A percentile compares a stretch with the other conserved stretches of the same genome.
These are phyloP conservation scores for Geranium rotundifolium DNA, from an alignment of 345 rosid species.

Conservation along the genomic window DNA sequence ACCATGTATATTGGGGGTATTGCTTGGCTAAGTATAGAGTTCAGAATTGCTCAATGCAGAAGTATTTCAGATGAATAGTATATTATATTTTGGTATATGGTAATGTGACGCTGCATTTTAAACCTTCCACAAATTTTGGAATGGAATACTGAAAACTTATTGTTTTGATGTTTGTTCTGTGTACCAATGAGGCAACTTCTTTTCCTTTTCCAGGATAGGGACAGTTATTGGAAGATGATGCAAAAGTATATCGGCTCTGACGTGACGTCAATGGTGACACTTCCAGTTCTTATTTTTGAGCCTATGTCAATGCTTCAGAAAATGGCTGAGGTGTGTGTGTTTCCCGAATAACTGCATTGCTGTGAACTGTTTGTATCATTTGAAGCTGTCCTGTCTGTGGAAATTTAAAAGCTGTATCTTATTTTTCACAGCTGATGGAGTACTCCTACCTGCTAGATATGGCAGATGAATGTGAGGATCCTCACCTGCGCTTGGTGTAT, in stretches of 20 bases:
- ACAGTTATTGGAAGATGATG: slow-evolving; percentile 93
- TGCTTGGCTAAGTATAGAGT: not conserved
- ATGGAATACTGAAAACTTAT: not conserved
- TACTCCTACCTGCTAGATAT: slow-evolving; percentile 67
- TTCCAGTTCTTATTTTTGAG: slow-evolving; percentile 84
- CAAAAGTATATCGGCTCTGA: slow-evolving; percentile 83
- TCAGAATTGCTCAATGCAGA: not conserved
- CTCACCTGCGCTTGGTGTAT: slow-evolving; percentile 71
- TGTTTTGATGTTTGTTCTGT: not conserved
- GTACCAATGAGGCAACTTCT: not conserved
- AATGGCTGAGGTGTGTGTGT: slow-evolving; percentile 72
- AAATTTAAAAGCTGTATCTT: not conserved
- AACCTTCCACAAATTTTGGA: not conserved
- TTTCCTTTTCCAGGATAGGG: slow-evolving; percentile 48
- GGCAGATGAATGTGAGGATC: slow-evolving; percentile 92
- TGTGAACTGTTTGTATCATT: not conserved
- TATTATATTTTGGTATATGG: not conserved
- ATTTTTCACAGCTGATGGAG: slow-evolving; percentile 61
- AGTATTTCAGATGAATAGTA: not conserved
- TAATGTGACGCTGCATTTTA: no score
- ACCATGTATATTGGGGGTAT: not conserved
- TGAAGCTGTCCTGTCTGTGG: not conserved
- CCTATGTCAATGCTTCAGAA: slow-evolving; percentile 94
- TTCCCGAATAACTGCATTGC: not conserved
- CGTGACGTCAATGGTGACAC: slow-evolving; percentile 89